These are phyloP conservation scores for Alternaria angustiovoidea DNA, from an alignment of 2,329 filamentous ascomycete species.

Conservation along the genomic window DNA sequence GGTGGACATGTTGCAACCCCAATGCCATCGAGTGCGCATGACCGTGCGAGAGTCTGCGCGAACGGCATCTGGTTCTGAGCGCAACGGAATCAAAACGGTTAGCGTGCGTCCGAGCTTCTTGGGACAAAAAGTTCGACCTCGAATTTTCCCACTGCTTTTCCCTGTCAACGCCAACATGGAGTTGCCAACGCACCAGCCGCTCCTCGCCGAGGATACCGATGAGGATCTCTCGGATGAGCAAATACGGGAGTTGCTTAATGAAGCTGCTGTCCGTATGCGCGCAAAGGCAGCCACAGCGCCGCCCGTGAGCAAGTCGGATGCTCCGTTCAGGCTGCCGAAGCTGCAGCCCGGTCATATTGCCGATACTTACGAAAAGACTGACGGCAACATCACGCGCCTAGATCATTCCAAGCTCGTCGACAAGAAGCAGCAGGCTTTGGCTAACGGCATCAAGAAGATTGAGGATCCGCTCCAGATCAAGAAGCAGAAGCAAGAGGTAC, in stretches of 20 bases:
- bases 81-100: constrained; percentile 7
- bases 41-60: not conserved
- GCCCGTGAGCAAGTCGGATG: constrained; percentile 36
- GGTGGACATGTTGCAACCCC: not conserved
- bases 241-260: constrained; percentile 68
- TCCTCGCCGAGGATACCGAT: constrained; percentile 45
- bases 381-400: constrained; percentile 61
- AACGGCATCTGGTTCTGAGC: constrained; percentile 1
- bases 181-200: constrained; percentile 47
- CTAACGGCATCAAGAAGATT: constrained; percentile 61
- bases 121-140: constrained; percentile 35
- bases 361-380: constrained; percentile 63
- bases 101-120: constrained; percentile 20
- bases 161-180: constrained; percentile 46
- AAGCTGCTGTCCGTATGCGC: constrained; percentile 68
- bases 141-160: constrained; percentile 31
- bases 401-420: constrained; percentile 62
- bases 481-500: constrained; percentile 61
- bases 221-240: constrained; percentile 68
- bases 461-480: constrained; percentile 61
- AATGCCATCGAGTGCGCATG: not conserved
- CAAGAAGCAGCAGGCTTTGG: constrained; percentile 56
- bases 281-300: constrained; percentile 47
- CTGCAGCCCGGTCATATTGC: constrained; percentile 58
- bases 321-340: constrained; percentile 59